Evolutionary conservation across 2,329 filamentous ascomycete genomes (phyloP), one percentile per base, ranked within the genome.

Genomic region (Basipetospora chlamydospora): DNA sequence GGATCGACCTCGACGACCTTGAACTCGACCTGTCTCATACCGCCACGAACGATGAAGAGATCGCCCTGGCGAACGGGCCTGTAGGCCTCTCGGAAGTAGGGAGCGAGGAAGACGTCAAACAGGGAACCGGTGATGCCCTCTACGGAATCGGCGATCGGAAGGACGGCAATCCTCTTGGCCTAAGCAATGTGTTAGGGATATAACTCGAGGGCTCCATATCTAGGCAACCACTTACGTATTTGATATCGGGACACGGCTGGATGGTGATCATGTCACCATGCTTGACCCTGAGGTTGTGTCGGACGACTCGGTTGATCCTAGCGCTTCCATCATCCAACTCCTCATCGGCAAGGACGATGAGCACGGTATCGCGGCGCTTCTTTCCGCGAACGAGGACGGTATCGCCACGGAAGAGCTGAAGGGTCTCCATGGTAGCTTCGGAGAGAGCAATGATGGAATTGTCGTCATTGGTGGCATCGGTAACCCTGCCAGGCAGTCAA

Each of bases 21-120:
- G 70, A 98, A 98, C 57, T 98, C 90, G 25, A 98, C 90, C 62
- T 95, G 88, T 59, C 90, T 79, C 90, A 98, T 98, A 56, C 87
- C 88, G 64, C 88, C 90, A 53, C 90, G 81, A 43, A 90, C 85
- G 58, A 87, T 95, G 72, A 98, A 98, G 40, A 95, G 75, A 55
- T 98, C 90, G 51, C 90, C 90, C 70, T 96, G 90, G 57, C 87
- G 80, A 43, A 98, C 86, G 39, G 90, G 90, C 57, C 90, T 76
- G 70, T 98, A 98, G 45, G 90, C 88, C 72, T 98, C 90, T 52
- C 88, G 85, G 80, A 98, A 98, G 69, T 98, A 98, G 53, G 90
- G 90, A 41, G 90, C 90, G 47, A 98, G 86, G 77, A 92, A 98
- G 51, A 96, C 90, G 54, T 98, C 90, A 64, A 98, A 98, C 44